Percentiles rank a stretch among this genome's conserved stretches.
phyloP scores from a whole-genome alignment of 2,329 filamentous ascomycete species.

The Monosporascus sp. region DNA sequence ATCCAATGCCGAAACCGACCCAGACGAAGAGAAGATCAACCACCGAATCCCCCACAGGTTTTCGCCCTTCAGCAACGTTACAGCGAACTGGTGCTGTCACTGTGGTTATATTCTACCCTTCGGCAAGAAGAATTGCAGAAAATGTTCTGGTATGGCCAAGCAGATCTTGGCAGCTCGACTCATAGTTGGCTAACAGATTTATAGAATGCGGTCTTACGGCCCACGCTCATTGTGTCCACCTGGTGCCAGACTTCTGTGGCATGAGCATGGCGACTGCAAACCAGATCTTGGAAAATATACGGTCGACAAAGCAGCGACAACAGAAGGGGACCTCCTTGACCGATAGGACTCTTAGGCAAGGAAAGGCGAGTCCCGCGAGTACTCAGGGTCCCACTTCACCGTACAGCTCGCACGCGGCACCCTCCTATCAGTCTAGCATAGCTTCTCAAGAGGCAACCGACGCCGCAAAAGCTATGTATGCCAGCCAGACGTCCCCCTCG shows the following conservation, averaged over 20 bases:
- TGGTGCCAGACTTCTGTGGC: slow-evolving; percentile 97
- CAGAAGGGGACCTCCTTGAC: slow-evolving; percentile 54
- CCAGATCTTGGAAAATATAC: slow-evolving; percentile 82
- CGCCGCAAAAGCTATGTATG: slow-evolving; percentile 60
- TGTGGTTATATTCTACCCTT: slow-evolving; percentile 94
- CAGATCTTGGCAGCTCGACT: background rate
- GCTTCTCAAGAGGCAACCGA: slow-evolving; percentile 52
- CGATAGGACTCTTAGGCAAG: slow-evolving; percentile 59
- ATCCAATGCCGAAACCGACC: slow-evolving; percentile 95
- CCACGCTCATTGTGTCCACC: slow-evolving; percentile 85
- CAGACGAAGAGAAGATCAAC: slow-evolving; percentile 99
- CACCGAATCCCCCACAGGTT: slow-evolving; percentile 98
- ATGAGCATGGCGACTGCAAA: slow-evolving; percentile 99
- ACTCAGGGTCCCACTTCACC: slow-evolving; percentile 25
- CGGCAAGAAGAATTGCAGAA: slow-evolving; percentile 90
- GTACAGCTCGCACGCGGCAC: slow-evolving; percentile 15
- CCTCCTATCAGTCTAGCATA: slow-evolving; percentile 26
- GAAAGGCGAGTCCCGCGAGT: slow-evolving; percentile 40
- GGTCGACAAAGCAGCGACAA: slow-evolving; percentile 69
- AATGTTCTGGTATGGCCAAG: slow-evolving; percentile 67
- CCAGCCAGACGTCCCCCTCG: slow-evolving; percentile 46
- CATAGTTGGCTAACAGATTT: slow-evolving; percentile 22
- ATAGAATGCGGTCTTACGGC: slow-evolving; percentile 86
- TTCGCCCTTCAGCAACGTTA: slow-evolving; percentile 93
- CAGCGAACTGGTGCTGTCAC: slow-evolving; percentile 98